Percentiles rank a stretch among this genome's conserved stretches.
These are phyloP conservation scores for Rheum nobile DNA, from an alignment of 148 eudicot species.

Conservation along the genomic window DNA sequence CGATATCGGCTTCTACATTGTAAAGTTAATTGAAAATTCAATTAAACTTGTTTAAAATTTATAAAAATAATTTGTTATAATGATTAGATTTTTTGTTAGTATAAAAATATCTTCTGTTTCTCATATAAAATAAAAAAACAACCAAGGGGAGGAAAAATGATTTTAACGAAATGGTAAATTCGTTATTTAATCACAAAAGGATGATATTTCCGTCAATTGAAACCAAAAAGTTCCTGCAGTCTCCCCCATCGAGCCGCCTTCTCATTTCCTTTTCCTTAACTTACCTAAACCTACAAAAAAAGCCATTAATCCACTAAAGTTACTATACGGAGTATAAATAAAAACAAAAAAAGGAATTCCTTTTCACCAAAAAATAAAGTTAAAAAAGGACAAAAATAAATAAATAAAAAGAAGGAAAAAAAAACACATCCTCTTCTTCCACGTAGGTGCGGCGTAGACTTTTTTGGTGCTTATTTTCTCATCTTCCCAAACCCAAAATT, in stretches of 20 bases:
- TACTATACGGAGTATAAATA: neutral
- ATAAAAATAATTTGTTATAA: too few species aligned
- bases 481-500: conserved; percentile 1
- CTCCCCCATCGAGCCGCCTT: neutral
- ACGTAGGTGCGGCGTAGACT: conserved; percentile 8
- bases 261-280: neutral
- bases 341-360: neutral
- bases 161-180: neutral
- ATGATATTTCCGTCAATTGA: neutral
- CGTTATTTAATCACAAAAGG: neutral
- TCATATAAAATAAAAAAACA: too few species aligned
- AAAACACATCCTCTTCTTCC: neutral
- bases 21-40: too few species aligned
- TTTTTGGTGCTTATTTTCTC: neutral
- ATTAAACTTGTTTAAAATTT: too few species aligned
- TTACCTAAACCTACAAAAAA: neutral
- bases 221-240: neutral
- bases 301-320: neutral
- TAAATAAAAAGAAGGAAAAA: neutral
- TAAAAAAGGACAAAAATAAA: neutral
- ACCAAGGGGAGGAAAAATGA: too few species aligned
- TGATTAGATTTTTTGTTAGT: too few species aligned
- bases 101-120: too few species aligned
- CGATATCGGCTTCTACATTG: too few species aligned
- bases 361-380: neutral